Evolutionary conservation across 805 yeast species (phyloP).

Genomic region (Naumovozyma dairenensis): DNA sequence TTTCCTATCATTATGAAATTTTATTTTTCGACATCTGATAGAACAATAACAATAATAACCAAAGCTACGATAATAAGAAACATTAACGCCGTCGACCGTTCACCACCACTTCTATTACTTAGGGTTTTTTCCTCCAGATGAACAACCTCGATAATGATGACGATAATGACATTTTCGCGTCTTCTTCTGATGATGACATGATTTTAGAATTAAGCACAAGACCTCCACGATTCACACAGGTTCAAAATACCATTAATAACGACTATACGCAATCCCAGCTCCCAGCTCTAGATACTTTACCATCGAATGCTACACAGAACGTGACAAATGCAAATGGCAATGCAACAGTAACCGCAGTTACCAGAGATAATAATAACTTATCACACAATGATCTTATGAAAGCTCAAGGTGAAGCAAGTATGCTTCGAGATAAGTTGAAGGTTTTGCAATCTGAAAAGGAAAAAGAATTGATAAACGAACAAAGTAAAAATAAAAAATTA

Average conservation of each 20-base stretch:
- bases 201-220: conserved; percentile 39
- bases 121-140: too few species aligned
- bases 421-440: conserved; percentile 55
- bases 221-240: conserved; percentile 24
- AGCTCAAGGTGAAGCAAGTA: conserved; percentile 74
- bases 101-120: too few species aligned
- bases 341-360: not conserved
- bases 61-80: too few species aligned
- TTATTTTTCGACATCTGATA: too few species aligned
- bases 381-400: conserved; percentile 30
- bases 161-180: conserved; percentile 3
- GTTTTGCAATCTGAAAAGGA: conserved; percentile 35
- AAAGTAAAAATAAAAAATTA: conserved; percentile 20
- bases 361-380: not conserved
- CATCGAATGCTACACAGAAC: conserved; percentile 1
- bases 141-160: too few species aligned
- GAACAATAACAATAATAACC: too few species aligned
- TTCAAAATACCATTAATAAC: not conserved
- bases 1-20: too few species aligned
- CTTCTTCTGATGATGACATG: conserved; percentile 33
- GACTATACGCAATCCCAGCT: not conserved
- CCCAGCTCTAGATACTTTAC: not conserved
- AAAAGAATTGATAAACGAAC: conserved; percentile 29
- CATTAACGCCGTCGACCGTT: too few species aligned
- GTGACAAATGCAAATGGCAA: not conserved